Evolutionary conservation across 352 stramenopile genomes (phyloP).

Genomic region (Globisporangium uncinulatum): DNA sequence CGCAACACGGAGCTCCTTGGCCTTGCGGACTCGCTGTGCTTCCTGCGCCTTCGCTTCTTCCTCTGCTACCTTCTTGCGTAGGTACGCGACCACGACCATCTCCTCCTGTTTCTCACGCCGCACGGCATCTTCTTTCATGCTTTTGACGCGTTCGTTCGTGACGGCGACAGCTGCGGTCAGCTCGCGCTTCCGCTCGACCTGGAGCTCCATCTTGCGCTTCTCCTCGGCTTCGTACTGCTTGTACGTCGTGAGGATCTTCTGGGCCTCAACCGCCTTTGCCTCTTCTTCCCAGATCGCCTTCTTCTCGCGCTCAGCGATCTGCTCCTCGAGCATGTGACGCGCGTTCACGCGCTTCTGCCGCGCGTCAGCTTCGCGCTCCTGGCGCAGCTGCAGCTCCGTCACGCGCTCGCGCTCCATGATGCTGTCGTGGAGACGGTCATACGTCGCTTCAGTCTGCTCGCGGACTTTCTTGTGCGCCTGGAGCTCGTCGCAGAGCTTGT

Average conservation of each 20-base stretch:
- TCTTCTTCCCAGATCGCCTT: conserved; percentile 72
- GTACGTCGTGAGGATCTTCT: conserved; percentile 77
- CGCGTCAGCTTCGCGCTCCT: conserved; percentile 29
- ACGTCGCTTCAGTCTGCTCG: conserved; percentile 35
- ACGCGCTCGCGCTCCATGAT: conserved; percentile 70
- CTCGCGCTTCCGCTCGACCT: conserved; percentile 35
- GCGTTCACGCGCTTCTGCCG: conserved; percentile 55
- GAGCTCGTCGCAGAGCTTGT: conserved; percentile 57
- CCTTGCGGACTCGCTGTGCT: conserved; percentile 51
- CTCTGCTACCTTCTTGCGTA: conserved; percentile 64
- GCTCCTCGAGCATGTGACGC: conserved; percentile 56
- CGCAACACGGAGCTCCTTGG: conserved; percentile 61
- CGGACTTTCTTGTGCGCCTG: conserved; percentile 37
- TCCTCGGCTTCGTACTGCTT: conserved; percentile 78
- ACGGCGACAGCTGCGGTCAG: conserved; percentile 41
- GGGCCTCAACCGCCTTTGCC: conserved; percentile 64
- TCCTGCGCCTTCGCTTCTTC: conserved; percentile 70
- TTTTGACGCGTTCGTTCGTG: conserved; percentile 64
- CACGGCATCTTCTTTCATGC: conserved; percentile 50
- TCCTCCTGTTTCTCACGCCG: conserved; percentile 60
- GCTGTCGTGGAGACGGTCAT: conserved; percentile 63
- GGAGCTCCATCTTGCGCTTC: conserved; percentile 42
- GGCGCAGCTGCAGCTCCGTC: conserved; percentile 45
- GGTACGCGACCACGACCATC: conserved; percentile 49
- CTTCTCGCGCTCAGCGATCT: conserved; percentile 64